These are phyloP conservation scores for Dryadomyces sulphureus DNA, from an alignment of 2,329 filamentous ascomycete species.

Conservation along the genomic window DNA sequence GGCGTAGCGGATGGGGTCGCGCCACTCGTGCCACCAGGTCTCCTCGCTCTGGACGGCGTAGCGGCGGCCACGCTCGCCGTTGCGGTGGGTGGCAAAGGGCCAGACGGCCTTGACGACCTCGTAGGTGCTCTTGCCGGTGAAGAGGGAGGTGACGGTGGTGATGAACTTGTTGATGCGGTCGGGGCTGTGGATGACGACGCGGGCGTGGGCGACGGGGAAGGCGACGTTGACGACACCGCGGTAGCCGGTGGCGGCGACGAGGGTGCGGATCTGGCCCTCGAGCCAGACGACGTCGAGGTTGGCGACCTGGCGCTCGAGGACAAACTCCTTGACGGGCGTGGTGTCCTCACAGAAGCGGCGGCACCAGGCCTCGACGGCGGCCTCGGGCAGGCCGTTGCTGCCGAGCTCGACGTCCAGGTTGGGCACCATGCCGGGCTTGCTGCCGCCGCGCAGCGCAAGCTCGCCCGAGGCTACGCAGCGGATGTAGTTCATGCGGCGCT, in stretches of 20 bases:
- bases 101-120: constrained; percentile 41
- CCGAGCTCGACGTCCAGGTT: constrained; percentile 30
- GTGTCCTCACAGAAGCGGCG: constrained; percentile 30
- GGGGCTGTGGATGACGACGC: constrained; percentile 33
- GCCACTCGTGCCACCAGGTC: constrained; percentile 40
- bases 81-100: constrained; percentile 37
- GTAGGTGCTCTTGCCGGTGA: constrained; percentile 37
- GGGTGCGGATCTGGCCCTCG: constrained; percentile 36
- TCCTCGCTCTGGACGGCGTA: constrained; percentile 41
- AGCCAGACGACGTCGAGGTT: constrained; percentile 41
- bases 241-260: constrained; percentile 34
- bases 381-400: constrained; percentile 7
- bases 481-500: constrained; percentile 35
- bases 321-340: constrained; percentile 31
- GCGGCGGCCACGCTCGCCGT: constrained; percentile 26
- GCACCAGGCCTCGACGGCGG: constrained; percentile 33
- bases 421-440: constrained; percentile 21
- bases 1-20: constrained; percentile 26
- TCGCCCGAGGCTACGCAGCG: constrained; percentile 34
- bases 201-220: constrained; percentile 34
- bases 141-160: constrained; percentile 34
- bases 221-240: constrained; percentile 31
- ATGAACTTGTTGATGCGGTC: constrained; percentile 40
- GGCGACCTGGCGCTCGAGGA: constrained; percentile 34
- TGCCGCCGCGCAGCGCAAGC: constrained; percentile 32